Base-by-base conservation (phyloP, 768 basidiomycete genomes). In the Trametes meyenii region DNA sequence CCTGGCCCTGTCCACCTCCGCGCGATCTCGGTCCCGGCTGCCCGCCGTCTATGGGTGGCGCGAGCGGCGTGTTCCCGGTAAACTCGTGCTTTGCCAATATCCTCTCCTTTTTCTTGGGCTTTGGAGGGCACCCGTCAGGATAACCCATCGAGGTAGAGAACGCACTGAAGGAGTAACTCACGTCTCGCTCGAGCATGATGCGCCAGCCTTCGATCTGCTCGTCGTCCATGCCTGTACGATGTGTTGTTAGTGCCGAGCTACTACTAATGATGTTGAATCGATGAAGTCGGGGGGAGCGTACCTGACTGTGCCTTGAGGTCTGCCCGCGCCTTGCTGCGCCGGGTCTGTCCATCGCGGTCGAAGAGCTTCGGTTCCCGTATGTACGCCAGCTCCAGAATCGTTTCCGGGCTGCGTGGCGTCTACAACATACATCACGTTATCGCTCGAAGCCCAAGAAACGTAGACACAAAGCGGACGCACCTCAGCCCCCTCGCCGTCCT, bases 181-280 rank as follows among this genome's bases (percentile, higher is more conserved):
- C 95, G 69, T 96, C 88, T 66, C 89, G 77, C 59, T 98, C 96
- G 60, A 97, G 73, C 89, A 96, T 93, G 57, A 91, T 86, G 58
- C 76, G 83, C 94, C 94, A 97, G 0, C 94, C 95, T 73, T 97
- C 94, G 26, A 97, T 86, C 70, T 96, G 94, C 66, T 89, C 89
- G 68, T 97, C 86, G 11, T 72, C 77, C 86, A 88, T 90, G 12
- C 89, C 89, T 88, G 55, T 26, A 7, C 12, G 57, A 19, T 50
- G 24, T 50, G 11, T 53, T 29, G 45, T 54, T 42, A 42, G 17
- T 8, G 8, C 29, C 29, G 16, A 12, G 29, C 13, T 8, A 6
- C 7, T 17, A 39, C 4, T 21, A 8, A 3, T 55, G 16, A 10
- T 26, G 19, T 14, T n/a, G n/a, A n/a, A n/a, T n/a, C n/a, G 35